Percentiles rank a stretch among this genome's conserved stretches.
Conservation (phyloP, 345 rosid genomes). For the Citrus hindsii region DNA sequence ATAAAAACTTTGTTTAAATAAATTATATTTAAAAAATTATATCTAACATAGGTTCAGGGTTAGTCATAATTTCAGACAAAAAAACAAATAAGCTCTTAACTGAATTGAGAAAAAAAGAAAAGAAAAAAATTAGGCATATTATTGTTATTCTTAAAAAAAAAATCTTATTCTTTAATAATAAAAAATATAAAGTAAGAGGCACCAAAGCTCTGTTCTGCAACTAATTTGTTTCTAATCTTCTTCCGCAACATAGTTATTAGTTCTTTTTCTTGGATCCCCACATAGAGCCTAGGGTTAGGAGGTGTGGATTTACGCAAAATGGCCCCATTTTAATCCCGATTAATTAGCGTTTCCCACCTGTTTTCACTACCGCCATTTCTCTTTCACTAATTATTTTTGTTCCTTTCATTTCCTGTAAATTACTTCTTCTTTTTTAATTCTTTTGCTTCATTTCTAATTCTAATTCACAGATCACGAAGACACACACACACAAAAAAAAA, state of each 20-base stretch:
- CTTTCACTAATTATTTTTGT: not conserved
- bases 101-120: too few relatives aligned
- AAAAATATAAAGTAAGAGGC: too few relatives aligned
- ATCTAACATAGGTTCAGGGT: too few relatives aligned
- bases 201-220: slow-evolving; percentile 1
- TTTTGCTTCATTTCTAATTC: not conserved
- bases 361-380: slow-evolving; percentile 18
- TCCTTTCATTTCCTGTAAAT: not conserved
- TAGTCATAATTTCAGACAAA: too few relatives aligned
- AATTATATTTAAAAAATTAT: too few relatives aligned
- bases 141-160: too few relatives aligned
- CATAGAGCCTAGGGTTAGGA: slow-evolving; percentile 23
- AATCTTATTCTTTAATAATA: too few relatives aligned
- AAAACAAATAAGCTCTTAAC: too few relatives aligned
- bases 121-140: too few relatives aligned
- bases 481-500: too few relatives aligned
- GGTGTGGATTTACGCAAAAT: slow-evolving; percentile 11
- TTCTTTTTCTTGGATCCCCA: not conserved
- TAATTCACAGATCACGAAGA: not conserved
- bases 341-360: slow-evolving; percentile 15
- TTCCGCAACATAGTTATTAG: not conserved
- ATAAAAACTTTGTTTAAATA: too few relatives aligned
- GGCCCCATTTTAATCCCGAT: not conserved
- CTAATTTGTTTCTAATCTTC: not conserved
- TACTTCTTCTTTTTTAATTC: not conserved